These are phyloP conservation scores for Pseudogymnoascus sp. DNA, from an alignment of 2,329 filamentous ascomycete species.

Conservation along the genomic window DNA sequence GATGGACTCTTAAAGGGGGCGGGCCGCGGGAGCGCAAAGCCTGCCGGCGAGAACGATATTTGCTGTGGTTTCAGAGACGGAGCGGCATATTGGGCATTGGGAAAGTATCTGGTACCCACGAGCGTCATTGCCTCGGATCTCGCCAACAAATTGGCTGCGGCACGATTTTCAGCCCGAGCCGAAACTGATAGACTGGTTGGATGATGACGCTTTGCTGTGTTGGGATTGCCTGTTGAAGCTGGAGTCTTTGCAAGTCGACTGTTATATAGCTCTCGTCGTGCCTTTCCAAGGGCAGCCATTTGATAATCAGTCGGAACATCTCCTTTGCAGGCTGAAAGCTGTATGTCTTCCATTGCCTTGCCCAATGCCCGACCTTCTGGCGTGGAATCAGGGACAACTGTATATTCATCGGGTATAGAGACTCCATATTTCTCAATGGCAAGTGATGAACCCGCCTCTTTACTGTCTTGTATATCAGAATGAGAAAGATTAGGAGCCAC, in stretches of 20 bases:
- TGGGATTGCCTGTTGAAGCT: neutral
- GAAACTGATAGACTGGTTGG: neutral
- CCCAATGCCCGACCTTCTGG: neutral
- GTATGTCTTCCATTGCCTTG: neutral
- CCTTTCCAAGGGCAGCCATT: slow-evolving; percentile 4
- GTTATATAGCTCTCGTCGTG: neutral
- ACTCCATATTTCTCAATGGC: neutral
- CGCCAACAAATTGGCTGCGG: neutral
- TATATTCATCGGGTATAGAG: neutral
- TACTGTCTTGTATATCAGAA: neutral
- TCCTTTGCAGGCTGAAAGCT: neutral
- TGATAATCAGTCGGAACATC: neutral
- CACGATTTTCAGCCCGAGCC: neutral
- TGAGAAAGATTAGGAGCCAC: neutral
- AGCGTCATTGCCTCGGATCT: neutral
- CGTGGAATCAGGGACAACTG: neutral
- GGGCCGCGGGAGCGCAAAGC: neutral
- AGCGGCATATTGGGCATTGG: neutral
- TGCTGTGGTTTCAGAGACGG: neutral
- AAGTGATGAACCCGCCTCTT: neutral
- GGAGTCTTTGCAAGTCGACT: neutral
- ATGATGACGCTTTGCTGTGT: neutral
- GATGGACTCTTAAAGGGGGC: neutral
- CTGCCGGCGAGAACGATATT: neutral
- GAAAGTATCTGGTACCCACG: neutral